Evolutionary conservation across 805 yeast species (phyloP).

Genomic region (Saturnispora quitensis): DNA sequence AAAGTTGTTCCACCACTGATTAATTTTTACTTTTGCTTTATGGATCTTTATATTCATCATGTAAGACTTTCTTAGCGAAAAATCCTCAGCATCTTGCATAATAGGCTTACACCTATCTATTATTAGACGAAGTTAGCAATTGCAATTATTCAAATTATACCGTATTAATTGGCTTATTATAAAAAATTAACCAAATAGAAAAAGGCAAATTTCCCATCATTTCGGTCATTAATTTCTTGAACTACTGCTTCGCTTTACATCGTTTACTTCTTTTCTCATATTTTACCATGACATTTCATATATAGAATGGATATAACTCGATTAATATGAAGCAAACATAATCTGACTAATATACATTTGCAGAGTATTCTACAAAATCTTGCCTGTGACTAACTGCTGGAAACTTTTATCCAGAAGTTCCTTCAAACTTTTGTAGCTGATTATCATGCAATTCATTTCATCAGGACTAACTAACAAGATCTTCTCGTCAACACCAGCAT

Average conservation of each 20-base stretch:
- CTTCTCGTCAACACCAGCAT: constrained; percentile 83
- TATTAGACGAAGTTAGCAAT: not conserved
- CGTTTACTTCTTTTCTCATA: constrained; percentile 6
- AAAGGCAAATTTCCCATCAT: not conserved
- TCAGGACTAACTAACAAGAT: constrained; percentile 74
- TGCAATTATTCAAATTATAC: not conserved
- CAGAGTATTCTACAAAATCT: not conserved
- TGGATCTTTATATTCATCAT: constrained; percentile 4
- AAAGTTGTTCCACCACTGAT: constrained; percentile 23
- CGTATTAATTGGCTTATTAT: too few species aligned
- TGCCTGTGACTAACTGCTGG: constrained; percentile 31
- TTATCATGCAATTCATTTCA: constrained; percentile 76
- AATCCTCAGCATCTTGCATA: not conserved
- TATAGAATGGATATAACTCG: not conserved
- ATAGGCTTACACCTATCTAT: not conserved
- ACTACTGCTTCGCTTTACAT: not conserved
- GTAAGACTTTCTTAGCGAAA: not conserved
- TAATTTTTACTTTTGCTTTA: constrained; percentile 17
- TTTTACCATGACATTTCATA: not conserved
- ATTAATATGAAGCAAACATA: not conserved
- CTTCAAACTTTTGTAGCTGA: constrained; percentile 75
- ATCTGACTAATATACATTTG: constrained; percentile 1
- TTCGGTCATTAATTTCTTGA: too few species aligned
- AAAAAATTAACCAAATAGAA: too few species aligned
- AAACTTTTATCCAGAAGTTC: constrained; percentile 63